Conservation (phyloP, 179 eudicot species). For the Gypsophila paniculata region DNA sequence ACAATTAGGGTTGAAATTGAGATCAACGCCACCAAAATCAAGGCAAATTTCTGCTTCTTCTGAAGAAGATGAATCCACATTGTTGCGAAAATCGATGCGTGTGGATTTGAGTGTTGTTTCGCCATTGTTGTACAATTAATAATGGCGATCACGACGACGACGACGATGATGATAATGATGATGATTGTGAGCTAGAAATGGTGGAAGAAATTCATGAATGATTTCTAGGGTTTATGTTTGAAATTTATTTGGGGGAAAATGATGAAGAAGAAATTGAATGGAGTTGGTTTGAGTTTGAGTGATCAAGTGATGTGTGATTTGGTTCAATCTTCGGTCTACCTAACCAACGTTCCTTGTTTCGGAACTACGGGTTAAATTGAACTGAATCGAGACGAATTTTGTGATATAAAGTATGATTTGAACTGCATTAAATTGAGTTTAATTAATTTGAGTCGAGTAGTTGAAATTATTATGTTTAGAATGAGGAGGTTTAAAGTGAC, state of each 20-base stretch:
- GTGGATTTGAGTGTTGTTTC: slow-evolving; percentile 32
- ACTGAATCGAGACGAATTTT: too few relatives aligned
- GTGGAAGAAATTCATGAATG: neutral
- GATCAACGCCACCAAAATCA: slow-evolving; percentile 30
- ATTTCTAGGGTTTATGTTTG: slow-evolving; percentile 13
- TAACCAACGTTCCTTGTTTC: too few relatives aligned
- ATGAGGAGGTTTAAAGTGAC: too few relatives aligned
- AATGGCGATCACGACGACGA: neutral
- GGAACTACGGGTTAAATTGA: too few relatives aligned
- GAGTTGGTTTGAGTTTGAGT: too few relatives aligned
- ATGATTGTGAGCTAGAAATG: neutral
- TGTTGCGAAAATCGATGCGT: slow-evolving; percentile 22
- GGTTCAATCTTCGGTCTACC: too few relatives aligned
- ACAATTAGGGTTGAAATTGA: slow-evolving; percentile 44
- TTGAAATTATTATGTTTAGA: too few relatives aligned
- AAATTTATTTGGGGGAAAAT: neutral
- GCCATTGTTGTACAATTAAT: slow-evolving; percentile 36
- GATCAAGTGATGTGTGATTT: too few relatives aligned
- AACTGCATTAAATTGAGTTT: too few relatives aligned
- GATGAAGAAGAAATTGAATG: neutral
- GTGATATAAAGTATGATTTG: too few relatives aligned
- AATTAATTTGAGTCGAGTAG: too few relatives aligned
- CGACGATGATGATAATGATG: neutral
- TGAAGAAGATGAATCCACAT: slow-evolving; percentile 17
- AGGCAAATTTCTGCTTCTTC: slow-evolving; percentile 40